Evolutionary conservation across 2,329 filamentous ascomycete species (phyloP).

Genomic region (Aschersonia sp.): DNA sequence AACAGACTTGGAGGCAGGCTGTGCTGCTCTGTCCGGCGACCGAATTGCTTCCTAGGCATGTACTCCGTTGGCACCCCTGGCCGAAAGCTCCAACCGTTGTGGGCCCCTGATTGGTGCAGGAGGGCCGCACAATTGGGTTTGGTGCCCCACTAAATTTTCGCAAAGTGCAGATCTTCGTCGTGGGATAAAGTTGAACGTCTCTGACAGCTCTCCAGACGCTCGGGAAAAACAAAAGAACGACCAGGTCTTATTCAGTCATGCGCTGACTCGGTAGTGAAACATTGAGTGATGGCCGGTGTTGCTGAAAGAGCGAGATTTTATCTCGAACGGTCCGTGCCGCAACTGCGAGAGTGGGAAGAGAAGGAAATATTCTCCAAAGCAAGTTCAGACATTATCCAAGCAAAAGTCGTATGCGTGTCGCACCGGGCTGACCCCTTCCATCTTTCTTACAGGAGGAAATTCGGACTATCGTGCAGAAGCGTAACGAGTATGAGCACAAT

Average conservation of each 20-base stretch:
- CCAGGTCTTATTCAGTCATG: not conserved
- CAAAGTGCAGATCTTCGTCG: no score
- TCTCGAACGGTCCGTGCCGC: slow-evolving; percentile 80
- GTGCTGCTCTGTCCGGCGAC: no score
- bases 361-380: slow-evolving; percentile 83
- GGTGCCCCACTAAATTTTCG: no score
- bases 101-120: no score
- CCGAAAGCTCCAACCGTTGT: no score
- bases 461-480: slow-evolving; percentile 70
- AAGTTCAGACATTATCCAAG: slow-evolving; percentile 9
- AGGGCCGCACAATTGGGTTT: no score
- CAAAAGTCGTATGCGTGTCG: not conserved
- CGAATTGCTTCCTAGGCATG: no score
- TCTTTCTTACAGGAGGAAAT: slow-evolving; percentile 59
- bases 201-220: no score
- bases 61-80: no score
- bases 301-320: slow-evolving; percentile 93
- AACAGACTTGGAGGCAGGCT: no score
- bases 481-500: slow-evolving; percentile 85
- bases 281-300: slow-evolving; percentile 56
- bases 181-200: no score
- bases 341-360: slow-evolving; percentile 81
- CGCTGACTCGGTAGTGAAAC: not conserved
- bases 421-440: not conserved
- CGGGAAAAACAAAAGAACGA: not conserved